phyloP scores from a whole-genome alignment of 2,329 filamentous ascomycete species.

The Trichoderma breve region DNA sequence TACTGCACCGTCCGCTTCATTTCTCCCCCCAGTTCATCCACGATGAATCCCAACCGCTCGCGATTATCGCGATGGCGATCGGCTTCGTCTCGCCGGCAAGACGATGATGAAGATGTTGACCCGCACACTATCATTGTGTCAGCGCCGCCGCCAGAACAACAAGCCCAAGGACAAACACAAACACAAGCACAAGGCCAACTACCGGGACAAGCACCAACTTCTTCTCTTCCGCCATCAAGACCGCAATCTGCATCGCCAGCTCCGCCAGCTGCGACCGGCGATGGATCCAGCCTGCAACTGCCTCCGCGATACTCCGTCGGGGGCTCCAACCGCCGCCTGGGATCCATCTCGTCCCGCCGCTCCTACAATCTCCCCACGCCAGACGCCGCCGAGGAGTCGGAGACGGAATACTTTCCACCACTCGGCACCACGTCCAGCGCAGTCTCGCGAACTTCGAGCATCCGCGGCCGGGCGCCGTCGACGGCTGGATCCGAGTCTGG shows the following conservation, averaged over 20 bases:
- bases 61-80: neutral
- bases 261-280: neutral
- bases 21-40: neutral
- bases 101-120: neutral
- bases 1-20: neutral
- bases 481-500: neutral
- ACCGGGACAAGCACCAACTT: neutral
- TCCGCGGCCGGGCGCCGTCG: neutral
- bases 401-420: constrained; percentile 19
- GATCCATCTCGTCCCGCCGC: constrained; percentile 1
- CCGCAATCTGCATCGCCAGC: neutral
- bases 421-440: neutral
- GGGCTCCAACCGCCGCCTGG: neutral
- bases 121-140: neutral
- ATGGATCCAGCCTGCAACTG: neutral
- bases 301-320: neutral
- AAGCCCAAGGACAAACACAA: neutral
- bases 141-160: neutral
- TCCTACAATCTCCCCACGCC: constrained; percentile 8
- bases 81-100: neutral
- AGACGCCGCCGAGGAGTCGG: constrained; percentile 10
- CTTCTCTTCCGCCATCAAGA: neutral
- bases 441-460: constrained; percentile 2
- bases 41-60: constrained; percentile 4
- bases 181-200: neutral